A percentile compares a stretch with the other conserved stretches of the same genome.
These are phyloP conservation scores for Castanea sativa DNA, from an alignment of 306 rosid genomes.

Conservation along the genomic window DNA sequence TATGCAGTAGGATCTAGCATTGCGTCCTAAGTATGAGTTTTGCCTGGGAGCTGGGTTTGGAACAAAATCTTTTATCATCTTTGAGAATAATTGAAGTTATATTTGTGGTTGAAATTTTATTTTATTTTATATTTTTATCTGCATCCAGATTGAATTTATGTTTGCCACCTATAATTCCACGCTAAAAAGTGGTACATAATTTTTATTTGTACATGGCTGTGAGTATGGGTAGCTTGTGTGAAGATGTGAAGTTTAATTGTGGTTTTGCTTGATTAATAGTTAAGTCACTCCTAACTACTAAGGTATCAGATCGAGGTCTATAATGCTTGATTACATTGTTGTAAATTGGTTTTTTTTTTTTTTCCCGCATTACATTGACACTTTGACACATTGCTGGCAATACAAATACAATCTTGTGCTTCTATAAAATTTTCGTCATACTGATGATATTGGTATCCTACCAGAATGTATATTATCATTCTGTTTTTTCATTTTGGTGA, in stretches of 20 bases:
- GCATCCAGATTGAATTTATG: too few relatives aligned
- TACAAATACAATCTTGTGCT: background rate
- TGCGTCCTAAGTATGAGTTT: background rate
- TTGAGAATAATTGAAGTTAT: background rate
- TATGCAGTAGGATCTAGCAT: background rate
- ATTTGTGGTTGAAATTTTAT: background rate
- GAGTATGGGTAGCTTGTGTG: background rate
- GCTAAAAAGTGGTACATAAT: background rate
- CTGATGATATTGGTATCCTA: background rate
- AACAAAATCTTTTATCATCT: too few relatives aligned
- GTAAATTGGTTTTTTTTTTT: background rate
- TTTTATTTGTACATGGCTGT: background rate
- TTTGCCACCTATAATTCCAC: background rate
- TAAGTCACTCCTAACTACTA: too few relatives aligned
- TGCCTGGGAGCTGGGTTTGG: too few relatives aligned
- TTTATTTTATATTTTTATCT: background rate
- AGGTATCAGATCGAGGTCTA: too few relatives aligned
- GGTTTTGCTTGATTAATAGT: background rate
- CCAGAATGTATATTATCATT: too few relatives aligned
- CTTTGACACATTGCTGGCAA: background rate
- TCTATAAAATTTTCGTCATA: background rate
- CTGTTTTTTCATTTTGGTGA: background rate
- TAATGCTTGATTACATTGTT: background rate
- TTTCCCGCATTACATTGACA: background rate
- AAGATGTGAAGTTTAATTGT: background rate